Evolutionary conservation across 495 filamentous ascomycete species (phyloP), one percentile per base, ranked within the genome.

Genomic region (Gamarada debralockiae): DNA sequence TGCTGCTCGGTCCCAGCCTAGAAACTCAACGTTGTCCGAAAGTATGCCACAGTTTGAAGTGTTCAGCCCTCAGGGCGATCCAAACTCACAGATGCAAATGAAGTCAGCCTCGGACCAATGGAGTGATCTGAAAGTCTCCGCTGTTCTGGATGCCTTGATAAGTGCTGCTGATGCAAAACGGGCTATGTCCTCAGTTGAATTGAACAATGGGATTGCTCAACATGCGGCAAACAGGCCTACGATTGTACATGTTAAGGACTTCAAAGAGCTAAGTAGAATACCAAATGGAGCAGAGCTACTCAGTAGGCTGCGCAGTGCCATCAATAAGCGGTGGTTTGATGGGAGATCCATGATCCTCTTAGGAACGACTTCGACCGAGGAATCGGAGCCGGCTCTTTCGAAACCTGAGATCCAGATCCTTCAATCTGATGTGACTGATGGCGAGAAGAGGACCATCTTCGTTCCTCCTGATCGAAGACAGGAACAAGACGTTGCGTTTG

Each of bases 231-330:
- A 76, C 9, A 60, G 63, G 34, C 59, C 60, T 38, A 60, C 77
- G 1, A 89, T 97, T 52, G 70, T 98, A 8, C 85, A 90, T 43
- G 67, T 97, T 9, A 80, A 85, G 58, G 91, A 96, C 62, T 90
- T 89, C 60, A 80, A 81, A 22, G 87, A 93, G 38, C 73, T 97
- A 12, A 78, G 75, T 57, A 70, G 71, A 47, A 82, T 86, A 1
- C 61, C 72, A 8, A 77, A 83, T 17, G 85, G 88, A n/a, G 64
- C 76, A 0, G 74, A 72, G 24, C 73, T 93, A 20, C 64, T 97
- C 3, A 63, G 61, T 21, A 79, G 82, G 40, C 67, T 98, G 8
- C 81, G 85, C 40, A 75, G 82, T 52, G 72, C 84, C n/a, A 82
- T 95, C 23, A 77, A 87, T 53, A 78, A 79, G 49, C 74, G 83